Evolutionary conservation across 768 basidiomycete genomes (phyloP).

Genomic region (Pluteus cervinus): DNA sequence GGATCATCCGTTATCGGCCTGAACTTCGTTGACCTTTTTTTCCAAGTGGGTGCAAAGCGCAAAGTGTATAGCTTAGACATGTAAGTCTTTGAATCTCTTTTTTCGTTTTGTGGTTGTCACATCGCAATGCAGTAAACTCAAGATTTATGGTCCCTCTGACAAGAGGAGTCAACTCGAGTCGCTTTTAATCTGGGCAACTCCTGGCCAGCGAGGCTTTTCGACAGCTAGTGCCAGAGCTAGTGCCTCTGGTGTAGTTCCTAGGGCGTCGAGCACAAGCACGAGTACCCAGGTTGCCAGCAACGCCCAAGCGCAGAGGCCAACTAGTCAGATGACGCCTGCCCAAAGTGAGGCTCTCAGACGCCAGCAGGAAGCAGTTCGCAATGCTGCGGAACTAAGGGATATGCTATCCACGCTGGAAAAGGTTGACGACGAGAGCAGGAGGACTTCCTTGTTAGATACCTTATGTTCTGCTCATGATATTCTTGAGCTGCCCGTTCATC

Average conservation of each 20-base stretch:
- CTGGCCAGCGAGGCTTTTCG: conserved; percentile 53
- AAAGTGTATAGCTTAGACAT: too few species aligned
- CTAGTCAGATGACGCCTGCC: too few species aligned
- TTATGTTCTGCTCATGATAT: conserved; percentile 68
- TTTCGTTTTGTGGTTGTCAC: too few species aligned
- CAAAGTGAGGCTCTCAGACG: conserved; percentile 36
- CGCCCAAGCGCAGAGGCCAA: not conserved
- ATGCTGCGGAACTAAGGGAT: conserved; percentile 60
- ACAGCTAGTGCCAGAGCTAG: conserved; percentile 13
- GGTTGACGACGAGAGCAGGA: conserved; percentile 71
- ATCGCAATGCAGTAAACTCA: conserved; percentile 61
- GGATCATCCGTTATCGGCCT: conserved; percentile 5
- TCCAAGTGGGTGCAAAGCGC: too few species aligned
- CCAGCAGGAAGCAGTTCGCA: conserved; percentile 47
- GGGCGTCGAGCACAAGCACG: not conserved
- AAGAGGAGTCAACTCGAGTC: conserved; percentile 59
- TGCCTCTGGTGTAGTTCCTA: too few species aligned
- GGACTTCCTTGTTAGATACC: conserved; percentile 64
- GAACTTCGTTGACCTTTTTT: too few species aligned
- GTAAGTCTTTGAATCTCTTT: conserved; percentile 36
- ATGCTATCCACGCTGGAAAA: conserved; percentile 66
- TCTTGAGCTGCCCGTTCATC: conserved; percentile 61
- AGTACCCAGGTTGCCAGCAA: not conserved
- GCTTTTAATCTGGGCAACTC: conserved; percentile 68
- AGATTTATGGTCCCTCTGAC: conserved; percentile 65